phyloP scores from a whole-genome alignment of 2,329 filamentous ascomycete species.

The Calonectria pteridis region DNA sequence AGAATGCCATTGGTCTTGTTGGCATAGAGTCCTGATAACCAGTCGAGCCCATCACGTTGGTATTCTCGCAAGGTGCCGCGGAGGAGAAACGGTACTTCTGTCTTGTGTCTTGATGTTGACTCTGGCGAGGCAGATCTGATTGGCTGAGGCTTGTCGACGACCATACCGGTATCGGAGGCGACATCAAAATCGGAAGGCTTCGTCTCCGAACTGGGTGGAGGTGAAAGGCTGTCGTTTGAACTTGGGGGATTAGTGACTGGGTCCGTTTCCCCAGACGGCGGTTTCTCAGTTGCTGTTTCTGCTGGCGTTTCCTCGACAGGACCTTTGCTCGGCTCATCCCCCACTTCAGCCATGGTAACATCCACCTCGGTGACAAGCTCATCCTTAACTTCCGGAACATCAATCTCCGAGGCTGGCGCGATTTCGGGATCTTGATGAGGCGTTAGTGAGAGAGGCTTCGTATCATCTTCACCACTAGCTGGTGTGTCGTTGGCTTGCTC shows the following conservation, averaged over 20 bases:
- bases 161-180: conserved; percentile 53
- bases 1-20: conserved; percentile 96
- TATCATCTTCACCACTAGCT: neutral
- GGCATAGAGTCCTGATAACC: conserved; percentile 92
- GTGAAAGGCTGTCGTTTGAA: conserved; percentile 60
- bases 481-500: neutral
- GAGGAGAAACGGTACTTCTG: conserved; percentile 83
- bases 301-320: conserved; percentile 12
- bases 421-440: neutral
- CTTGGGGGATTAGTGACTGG: conserved; percentile 57
- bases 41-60: conserved; percentile 96
- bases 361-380: conserved; percentile 35
- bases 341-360: conserved; percentile 47
- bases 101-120: conserved; percentile 64
- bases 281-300: conserved; percentile 47
- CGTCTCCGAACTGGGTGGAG: conserved; percentile 60
- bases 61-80: conserved; percentile 94
- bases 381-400: neutral
- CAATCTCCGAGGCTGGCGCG: neutral
- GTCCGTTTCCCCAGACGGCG: conserved; percentile 58
- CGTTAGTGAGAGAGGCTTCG: neutral
- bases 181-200: conserved; percentile 64
- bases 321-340: conserved; percentile 36
- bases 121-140: conserved; percentile 52
- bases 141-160: conserved; percentile 42